Conservation (phyloP, 306 rosid genomes). For the Rosa lucieae region DNA sequence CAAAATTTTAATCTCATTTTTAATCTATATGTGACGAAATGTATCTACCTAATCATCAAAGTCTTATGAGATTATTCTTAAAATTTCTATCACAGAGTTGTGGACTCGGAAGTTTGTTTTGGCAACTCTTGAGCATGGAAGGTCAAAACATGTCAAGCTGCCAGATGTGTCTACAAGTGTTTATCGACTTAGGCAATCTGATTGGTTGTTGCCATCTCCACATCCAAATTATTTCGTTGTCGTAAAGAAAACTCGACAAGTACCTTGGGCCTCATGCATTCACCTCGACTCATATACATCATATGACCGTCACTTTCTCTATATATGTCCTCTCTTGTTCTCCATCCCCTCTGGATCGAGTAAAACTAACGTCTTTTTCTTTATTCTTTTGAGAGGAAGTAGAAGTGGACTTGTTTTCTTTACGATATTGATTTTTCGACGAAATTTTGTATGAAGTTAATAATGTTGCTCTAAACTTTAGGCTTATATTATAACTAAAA, state of each 20-base stretch:
- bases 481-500: too few relatives aligned
- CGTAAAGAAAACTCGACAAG: conserved; percentile 43
- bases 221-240: conserved; percentile 44
- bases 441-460: too few relatives aligned
- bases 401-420: background rate
- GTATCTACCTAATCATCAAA: background rate
- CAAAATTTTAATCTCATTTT: too few relatives aligned
- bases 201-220: conserved; percentile 38
- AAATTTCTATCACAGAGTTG: too few relatives aligned
- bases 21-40: background rate
- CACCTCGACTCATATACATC: background rate
- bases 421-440: background rate
- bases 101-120: background rate
- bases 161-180: background rate
- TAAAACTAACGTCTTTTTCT: background rate
- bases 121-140: background rate
- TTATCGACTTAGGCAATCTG: background rate
- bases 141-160: background rate
- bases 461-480: too few relatives aligned
- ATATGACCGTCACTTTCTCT: background rate
- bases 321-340: too few relatives aligned
- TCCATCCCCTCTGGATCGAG: background rate
- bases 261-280: conserved; percentile 13
- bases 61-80: background rate
- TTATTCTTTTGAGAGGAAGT: background rate